Evolutionary conservation across 2,329 filamentous ascomycete genomes (phyloP).

Genomic region (Orbilia javanica): DNA sequence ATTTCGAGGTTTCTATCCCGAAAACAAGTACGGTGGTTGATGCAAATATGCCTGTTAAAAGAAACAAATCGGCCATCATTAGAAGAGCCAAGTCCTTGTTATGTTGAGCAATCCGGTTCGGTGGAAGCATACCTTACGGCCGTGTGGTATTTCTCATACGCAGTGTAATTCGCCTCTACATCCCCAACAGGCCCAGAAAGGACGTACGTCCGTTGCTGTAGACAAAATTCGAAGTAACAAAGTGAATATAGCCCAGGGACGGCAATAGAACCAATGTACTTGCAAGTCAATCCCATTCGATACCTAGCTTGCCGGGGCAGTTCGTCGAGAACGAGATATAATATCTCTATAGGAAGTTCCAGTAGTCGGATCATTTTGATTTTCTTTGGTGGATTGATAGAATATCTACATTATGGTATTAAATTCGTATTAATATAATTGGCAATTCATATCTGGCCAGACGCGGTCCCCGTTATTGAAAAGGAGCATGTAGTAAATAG

Average conservation of each 20-base stretch:
- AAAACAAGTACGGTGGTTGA: background rate
- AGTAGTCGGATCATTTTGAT: background rate
- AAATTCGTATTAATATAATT: background rate
- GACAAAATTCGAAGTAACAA: background rate
- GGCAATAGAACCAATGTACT: background rate
- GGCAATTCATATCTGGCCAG: background rate
- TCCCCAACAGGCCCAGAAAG: background rate
- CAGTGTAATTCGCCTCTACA: background rate
- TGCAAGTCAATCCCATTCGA: background rate
- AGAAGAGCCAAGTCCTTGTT: background rate
- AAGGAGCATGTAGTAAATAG: background rate
- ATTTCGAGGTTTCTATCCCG: background rate
- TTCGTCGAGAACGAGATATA: constrained; percentile 28
- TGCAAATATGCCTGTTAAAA: background rate
- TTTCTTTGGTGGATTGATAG: background rate
- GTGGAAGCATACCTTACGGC: background rate
- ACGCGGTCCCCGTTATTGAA: background rate
- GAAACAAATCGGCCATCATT: background rate
- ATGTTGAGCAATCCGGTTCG: background rate
- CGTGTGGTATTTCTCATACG: background rate
- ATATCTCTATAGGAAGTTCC: constrained; percentile 24
- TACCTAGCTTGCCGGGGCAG: background rate
- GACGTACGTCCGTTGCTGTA: background rate
- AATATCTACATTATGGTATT: background rate
- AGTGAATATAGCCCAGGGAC: background rate